Evolutionary conservation across 257 asterid genomes (phyloP), one percentile per base, ranked within the genome.

Genomic region (Solanum corneliomulleri): DNA sequence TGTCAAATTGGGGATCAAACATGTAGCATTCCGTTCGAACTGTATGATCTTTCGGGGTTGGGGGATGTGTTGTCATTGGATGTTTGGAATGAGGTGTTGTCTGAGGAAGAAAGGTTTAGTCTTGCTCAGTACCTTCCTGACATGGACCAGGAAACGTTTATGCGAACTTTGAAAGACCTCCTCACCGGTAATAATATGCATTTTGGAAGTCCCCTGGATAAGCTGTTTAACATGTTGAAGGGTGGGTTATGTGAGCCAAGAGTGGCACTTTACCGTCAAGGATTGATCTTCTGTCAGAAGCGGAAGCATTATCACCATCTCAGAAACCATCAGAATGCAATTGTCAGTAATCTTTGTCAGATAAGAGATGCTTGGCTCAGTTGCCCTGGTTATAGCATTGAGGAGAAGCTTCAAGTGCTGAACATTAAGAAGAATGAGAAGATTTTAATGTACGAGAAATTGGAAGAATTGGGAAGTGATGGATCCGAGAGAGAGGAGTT

Each of bases 181-280:
- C 92, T 96, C 82, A 89, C 93, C 10, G 98, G 99, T 81, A 91
- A 89, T 84, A 96, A 91, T 90, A 87, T 97, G 91, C 95, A 97
- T 91, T 97, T 96, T 82, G 99, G 99, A 8, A 96, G 93, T 89
- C 99, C 99, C 47, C 85, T 94, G 60, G 89, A 88, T 49, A 92
- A 91, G 87, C 88, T 97, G 91, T 97, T 93, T 89, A 92, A 92
- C 90, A 93, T 95, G 95, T 90, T 97, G 94, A 97, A 95, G 93
- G 99, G 98, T 77, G 99, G 99, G 23, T 85, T 94, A 87, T 96
- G 98, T 87, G 99, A 95, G 89, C 99, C 99, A 3, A 95, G 99
- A 92, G 98, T 95, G 87, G 98, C 99, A n/a, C 94, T 96, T 84
- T 97, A 97, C 85, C 92, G 98, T 87, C 98, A 96, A 92, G 99